Evolutionary conservation across 768 basidiomycete species (phyloP).

Genomic region (Panaeolus papilionaceus): DNA sequence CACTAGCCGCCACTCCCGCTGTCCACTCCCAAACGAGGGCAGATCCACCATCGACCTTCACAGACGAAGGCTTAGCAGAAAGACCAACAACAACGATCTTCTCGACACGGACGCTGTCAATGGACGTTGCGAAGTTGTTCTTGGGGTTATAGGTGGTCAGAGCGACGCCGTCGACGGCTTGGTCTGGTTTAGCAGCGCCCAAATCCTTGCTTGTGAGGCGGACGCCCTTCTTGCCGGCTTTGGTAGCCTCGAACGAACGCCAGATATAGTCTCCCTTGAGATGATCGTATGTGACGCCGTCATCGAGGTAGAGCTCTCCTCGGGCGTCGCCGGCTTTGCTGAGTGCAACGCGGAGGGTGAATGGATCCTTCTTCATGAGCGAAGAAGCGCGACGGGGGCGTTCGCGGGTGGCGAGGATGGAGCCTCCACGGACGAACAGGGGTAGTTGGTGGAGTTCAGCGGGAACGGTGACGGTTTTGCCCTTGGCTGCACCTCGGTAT

Average conservation of each 20-base stretch:
- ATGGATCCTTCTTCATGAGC: conserved; percentile 91
- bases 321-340: conserved; percentile 61
- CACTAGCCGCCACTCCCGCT: conserved; percentile 60
- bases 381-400: conserved; percentile 86
- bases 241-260: conserved; percentile 73
- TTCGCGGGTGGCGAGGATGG: conserved; percentile 87
- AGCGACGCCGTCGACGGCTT: conserved; percentile 58
- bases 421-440: conserved; percentile 88
- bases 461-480: conserved; percentile 75
- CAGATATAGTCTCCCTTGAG: conserved; percentile 82
- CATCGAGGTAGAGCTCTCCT: conserved; percentile 95
- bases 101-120: conserved; percentile 80
- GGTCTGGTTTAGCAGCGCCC: conserved; percentile 46
- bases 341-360: conserved; percentile 88
- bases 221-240: conserved; percentile 44
- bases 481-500: conserved; percentile 70
- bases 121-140: conserved; percentile 73
- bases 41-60: conserved; percentile 54
- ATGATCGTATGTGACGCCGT: conserved; percentile 85
- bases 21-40: conserved; percentile 74
- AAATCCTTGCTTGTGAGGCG: conserved; percentile 63
- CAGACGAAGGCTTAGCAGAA: conserved; percentile 60
- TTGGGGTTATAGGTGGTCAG: conserved; percentile 53
- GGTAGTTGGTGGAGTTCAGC: conserved; percentile 85
- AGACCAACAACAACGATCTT: conserved; percentile 83